Evolutionary conservation across 2,329 filamentous ascomycete genomes (phyloP).

Genomic region (Neofusicoccum sp.): DNA sequence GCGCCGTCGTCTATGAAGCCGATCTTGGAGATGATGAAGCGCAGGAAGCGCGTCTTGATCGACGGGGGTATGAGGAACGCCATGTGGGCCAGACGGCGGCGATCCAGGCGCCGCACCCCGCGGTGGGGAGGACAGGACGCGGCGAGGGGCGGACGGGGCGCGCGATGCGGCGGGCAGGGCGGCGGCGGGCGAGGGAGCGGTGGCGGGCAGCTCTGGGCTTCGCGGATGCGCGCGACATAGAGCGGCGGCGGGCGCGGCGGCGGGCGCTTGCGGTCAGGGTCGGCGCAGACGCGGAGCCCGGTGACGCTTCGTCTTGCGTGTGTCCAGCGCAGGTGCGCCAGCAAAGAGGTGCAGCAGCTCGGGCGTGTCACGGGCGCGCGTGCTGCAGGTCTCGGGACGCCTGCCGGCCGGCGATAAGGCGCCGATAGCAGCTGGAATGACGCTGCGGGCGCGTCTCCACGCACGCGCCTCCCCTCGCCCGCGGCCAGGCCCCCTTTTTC

Average conservation of each 20-base stretch:
- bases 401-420: constrained; percentile 2
- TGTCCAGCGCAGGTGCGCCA: constrained; percentile 12
- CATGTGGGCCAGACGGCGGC: constrained; percentile 52
- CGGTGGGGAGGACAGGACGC: constrained; percentile 11
- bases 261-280: background rate
- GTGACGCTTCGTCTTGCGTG: background rate
- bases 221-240: constrained; percentile 3
- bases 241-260: background rate
- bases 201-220: constrained; percentile 11
- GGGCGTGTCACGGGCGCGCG: constrained; percentile 16
- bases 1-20: constrained; percentile 88
- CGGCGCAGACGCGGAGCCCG: background rate
- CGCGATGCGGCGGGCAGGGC: constrained; percentile 29
- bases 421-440: constrained; percentile 1
- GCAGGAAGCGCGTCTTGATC: constrained; percentile 84
- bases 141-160: constrained; percentile 31
- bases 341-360: constrained; percentile 14
- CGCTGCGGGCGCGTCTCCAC: background rate
- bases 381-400: constrained; percentile 12
- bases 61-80: constrained; percentile 70
- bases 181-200: constrained; percentile 32
- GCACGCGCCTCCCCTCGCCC: constrained; percentile 8
- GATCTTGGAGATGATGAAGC: constrained; percentile 80
- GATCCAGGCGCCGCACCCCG: constrained; percentile 22
- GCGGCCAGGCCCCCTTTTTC: constrained; percentile 12